Conservation (phyloP, 768 basidiomycete species). For the Tulasnella sp. region DNA sequence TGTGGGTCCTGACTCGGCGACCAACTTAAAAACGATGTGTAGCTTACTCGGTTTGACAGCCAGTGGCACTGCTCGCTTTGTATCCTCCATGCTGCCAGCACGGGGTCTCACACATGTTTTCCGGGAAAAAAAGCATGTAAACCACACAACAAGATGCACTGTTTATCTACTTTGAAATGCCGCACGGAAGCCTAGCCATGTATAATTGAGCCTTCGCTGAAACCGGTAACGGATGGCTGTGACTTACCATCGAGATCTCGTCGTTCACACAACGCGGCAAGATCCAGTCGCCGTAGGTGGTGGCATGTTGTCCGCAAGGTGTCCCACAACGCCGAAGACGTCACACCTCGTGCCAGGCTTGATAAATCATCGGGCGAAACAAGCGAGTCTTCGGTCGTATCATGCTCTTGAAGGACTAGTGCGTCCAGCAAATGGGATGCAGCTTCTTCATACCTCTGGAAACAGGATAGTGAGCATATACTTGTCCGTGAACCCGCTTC, state of each 20-base stretch:
- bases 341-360: constrained; percentile 58
- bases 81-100: too few species aligned
- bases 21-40: too few species aligned
- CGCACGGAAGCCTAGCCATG: constrained; percentile 12
- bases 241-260: constrained; percentile 52
- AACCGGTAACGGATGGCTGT: not conserved
- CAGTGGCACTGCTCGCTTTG: too few species aligned
- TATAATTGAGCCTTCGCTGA: not conserved
- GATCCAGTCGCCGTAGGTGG: constrained; percentile 65
- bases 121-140: not conserved
- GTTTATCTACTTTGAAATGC: constrained; percentile 4
- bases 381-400: constrained; percentile 44
- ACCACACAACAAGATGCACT: too few species aligned
- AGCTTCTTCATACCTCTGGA: constrained; percentile 73
- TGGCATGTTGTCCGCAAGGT: constrained; percentile 72
- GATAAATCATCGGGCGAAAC: constrained; percentile 31
- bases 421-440: constrained; percentile 81
- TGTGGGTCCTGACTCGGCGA: too few species aligned
- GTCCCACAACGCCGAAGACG: constrained; percentile 73
- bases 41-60: too few species aligned
- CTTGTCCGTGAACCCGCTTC: not conserved
- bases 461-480: not conserved
- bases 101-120: too few species aligned
- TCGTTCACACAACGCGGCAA: constrained; percentile 58
- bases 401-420: constrained; percentile 75